phyloP scores from a whole-genome alignment of 805 yeast genomes.

The Kuraishia floccosa region DNA sequence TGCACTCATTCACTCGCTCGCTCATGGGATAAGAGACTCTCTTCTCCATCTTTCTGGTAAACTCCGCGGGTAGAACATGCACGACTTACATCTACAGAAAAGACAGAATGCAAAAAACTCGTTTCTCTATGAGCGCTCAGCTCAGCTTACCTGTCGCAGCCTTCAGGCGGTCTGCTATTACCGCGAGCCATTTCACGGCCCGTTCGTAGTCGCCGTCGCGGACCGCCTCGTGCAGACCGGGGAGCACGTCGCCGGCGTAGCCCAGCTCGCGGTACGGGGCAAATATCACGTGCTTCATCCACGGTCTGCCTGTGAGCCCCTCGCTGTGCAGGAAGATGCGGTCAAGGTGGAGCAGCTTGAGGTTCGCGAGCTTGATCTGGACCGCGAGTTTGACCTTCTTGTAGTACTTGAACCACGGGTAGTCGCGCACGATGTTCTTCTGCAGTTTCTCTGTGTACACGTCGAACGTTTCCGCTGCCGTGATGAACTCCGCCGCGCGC shows the following conservation, averaged over 20 bases:
- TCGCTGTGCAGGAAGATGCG: conserved; percentile 34
- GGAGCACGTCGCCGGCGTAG: conserved; percentile 37
- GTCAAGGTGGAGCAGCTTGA: conserved; percentile 42
- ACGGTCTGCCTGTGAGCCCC: conserved; percentile 37
- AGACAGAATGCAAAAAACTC: no score
- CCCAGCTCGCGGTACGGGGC: conserved; percentile 49
- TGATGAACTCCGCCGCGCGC: conserved; percentile 8
- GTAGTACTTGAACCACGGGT: conserved; percentile 64
- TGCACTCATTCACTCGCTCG: no score
- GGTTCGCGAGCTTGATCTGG: conserved; percentile 41
- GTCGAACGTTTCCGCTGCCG: conserved; percentile 33
- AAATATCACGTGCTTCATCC: conserved; percentile 56
- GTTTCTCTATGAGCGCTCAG: no score
- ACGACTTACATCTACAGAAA: no score
- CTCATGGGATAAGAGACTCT: no score
- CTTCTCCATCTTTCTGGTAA: no score
- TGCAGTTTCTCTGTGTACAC: conserved; percentile 32
- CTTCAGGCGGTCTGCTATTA: conserved; percentile 22
- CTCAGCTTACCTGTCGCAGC: conserved; percentile 5
- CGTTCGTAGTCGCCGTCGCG: conserved; percentile 31
- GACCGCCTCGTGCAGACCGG: conserved; percentile 49
- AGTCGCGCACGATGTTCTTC: conserved; percentile 44
- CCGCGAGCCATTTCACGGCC: conserved; percentile 30
- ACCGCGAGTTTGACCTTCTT: conserved; percentile 51
- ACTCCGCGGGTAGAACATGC: no score